phyloP scores from a whole-genome alignment of 2,329 filamentous ascomycete species.

The Claviceps humidiphila region DNA sequence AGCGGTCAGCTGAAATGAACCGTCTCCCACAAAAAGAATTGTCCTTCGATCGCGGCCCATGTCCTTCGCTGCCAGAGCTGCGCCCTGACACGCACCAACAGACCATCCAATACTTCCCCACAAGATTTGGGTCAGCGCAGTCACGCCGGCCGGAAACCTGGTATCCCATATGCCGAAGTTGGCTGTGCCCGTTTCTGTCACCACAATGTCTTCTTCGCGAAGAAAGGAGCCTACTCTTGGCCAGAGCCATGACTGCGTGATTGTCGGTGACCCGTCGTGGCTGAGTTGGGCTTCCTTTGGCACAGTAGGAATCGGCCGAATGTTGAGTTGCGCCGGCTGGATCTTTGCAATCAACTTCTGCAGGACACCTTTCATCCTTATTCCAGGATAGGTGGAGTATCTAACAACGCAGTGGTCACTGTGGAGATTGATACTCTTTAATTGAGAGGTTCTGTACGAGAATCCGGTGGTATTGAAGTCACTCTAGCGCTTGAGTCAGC shows the following conservation, averaged over 20 bases:
- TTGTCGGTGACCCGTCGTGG: conserved; percentile 27
- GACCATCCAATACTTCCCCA: conserved; percentile 55
- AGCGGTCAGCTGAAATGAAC: conserved; percentile 70
- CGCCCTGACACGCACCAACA: conserved; percentile 46
- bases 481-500: conserved; percentile 28
- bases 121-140: conserved; percentile 65
- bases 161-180: conserved; percentile 86
- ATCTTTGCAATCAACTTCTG: conserved; percentile 51
- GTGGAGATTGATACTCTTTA: conserved; percentile 72
- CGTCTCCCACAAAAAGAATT: conserved; percentile 81
- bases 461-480: conserved; percentile 79
- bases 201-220: conserved; percentile 57
- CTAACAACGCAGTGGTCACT: conserved; percentile 59
- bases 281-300: conserved; percentile 34
- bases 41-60: conserved; percentile 45
- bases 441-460: conserved; percentile 62
- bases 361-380: conserved; percentile 68
- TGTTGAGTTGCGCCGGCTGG: conserved; percentile 43
- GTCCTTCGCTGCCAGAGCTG: conserved; percentile 63
- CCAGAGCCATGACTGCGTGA: conserved; percentile 68
- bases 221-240: conserved; percentile 62
- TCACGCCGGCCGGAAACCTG: conserved; percentile 64
- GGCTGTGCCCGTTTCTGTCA: conserved; percentile 78
- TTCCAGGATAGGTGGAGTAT: conserved; percentile 65
- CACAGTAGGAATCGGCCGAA: conserved; percentile 38